These are phyloP conservation scores for Pseudohyphozyma bogoriensis DNA, from an alignment of 768 basidiomycete species.

Conservation along the genomic window DNA sequence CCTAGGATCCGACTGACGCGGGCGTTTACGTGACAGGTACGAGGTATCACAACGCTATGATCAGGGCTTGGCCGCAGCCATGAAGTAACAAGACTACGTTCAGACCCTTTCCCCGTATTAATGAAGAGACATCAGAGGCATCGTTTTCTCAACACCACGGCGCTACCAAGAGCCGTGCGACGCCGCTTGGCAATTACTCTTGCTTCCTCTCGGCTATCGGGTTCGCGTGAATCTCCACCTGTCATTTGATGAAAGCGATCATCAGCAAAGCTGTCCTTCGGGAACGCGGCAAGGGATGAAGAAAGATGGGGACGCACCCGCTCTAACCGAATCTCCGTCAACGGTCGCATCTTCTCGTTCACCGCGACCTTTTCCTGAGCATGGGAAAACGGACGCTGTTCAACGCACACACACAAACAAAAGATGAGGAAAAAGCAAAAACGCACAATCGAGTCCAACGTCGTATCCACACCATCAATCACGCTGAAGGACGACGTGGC, in stretches of 20 bases:
- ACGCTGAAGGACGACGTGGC: slow-evolving; percentile 44
- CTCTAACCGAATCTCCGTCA: slow-evolving; percentile 70
- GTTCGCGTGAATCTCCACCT: slow-evolving; percentile 75
- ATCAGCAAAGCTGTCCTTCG: background rate
- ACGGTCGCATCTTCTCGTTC: slow-evolving; percentile 76
- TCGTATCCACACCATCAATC: slow-evolving; percentile 94
- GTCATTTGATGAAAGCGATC: background rate
- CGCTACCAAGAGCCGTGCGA: too few species aligned
- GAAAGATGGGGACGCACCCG: slow-evolving; percentile 48
- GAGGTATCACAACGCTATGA: too few species aligned
- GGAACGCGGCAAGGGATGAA: slow-evolving; percentile 8
- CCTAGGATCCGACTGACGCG: too few species aligned
- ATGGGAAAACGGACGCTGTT: background rate
- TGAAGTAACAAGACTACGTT: too few species aligned
- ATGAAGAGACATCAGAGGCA: too few species aligned
- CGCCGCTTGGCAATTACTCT: too few species aligned
- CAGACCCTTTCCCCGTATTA: too few species aligned
- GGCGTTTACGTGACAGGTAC: too few species aligned
- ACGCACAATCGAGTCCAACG: slow-evolving; percentile 86
- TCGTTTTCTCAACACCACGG: too few species aligned
- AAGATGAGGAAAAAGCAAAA: background rate
- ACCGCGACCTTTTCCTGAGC: slow-evolving; percentile 52
- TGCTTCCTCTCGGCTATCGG: slow-evolving; percentile 63
- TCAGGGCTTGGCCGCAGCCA: too few species aligned
- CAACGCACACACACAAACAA: too few species aligned